These are phyloP conservation scores for Geoglossum glabrum DNA, from an alignment of 495 filamentous ascomycete genomes.

Conservation along the genomic window DNA sequence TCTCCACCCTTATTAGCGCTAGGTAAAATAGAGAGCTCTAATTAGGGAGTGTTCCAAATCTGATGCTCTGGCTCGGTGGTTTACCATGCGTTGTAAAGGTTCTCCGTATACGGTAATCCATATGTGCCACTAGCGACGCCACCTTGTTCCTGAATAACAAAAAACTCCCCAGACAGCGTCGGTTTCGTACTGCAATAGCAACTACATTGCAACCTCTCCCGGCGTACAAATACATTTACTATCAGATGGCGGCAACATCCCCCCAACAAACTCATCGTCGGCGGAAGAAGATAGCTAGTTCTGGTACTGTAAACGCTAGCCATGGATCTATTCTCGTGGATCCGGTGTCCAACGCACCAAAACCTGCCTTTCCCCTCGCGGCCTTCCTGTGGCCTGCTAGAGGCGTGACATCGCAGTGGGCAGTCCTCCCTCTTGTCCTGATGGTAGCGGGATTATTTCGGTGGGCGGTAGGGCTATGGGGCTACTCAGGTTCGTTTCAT, in stretches of 20 bases:
- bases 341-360: not conserved
- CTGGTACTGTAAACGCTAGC: not conserved
- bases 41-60: no score
- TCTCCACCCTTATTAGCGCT: no score
- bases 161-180: no score
- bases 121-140: no score
- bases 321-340: not conserved
- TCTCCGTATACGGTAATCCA: no score
- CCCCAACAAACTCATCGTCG: not conserved
- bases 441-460: slow-evolving; percentile 84
- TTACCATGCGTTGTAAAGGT: no score
- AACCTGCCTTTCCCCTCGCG: slow-evolving; percentile 64
- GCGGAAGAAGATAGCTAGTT: not conserved
- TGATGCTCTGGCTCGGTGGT: no score
- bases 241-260: not conserved
- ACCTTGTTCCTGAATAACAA: no score
- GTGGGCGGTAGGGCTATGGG: slow-evolving; percentile 82
- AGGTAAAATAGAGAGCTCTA: no score
- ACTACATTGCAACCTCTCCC: not conserved
- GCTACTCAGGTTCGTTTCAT: slow-evolving; percentile 58
- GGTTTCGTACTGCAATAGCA: not conserved
- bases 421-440: slow-evolving; percentile 64
- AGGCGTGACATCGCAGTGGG: slow-evolving; percentile 75
- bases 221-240: not conserved
- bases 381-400: slow-evolving; percentile 83